Percentiles rank a stretch among this genome's conserved stretches.
phyloP scores from a whole-genome alignment of 345 rosid genomes.

The Sisymbrium altissimum region DNA sequence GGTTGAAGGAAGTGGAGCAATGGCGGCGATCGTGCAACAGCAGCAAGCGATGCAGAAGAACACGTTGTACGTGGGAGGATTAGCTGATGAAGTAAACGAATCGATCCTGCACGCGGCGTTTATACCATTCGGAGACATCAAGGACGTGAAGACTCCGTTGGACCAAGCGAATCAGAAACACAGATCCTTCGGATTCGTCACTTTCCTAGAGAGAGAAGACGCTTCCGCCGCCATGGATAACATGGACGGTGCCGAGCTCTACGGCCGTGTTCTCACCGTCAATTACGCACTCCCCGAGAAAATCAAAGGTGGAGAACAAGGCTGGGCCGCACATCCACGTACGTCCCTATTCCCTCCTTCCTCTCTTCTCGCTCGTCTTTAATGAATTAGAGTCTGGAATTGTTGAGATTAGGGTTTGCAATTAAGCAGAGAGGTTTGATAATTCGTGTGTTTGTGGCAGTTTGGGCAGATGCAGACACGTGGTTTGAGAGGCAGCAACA shows the following conservation, averaged over 20 bases:
- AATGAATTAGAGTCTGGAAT: neutral
- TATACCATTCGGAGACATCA: constrained; percentile 96
- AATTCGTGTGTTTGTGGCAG: constrained; percentile 37
- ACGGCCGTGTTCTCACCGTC: constrained; percentile 97
- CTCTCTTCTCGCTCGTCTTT: neutral
- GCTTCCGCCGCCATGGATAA: constrained; percentile 95
- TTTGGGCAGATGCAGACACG: constrained; percentile 99
- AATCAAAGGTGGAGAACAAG: constrained; percentile 98
- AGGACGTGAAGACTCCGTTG: constrained; percentile 93
- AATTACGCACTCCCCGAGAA: constrained; percentile 94
- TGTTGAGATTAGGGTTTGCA: neutral
- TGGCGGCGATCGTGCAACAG: constrained; percentile 37
- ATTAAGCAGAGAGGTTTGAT: neutral
- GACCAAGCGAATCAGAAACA: constrained; percentile 99
- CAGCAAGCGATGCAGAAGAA: constrained; percentile 87
- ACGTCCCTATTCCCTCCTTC: constrained; percentile 25
- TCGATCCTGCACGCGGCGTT: constrained; percentile 88
- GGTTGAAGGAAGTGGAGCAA: constrained; percentile 6
- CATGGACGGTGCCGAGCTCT: constrained; percentile 97
- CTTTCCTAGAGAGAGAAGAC: constrained; percentile 83
- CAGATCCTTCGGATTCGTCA: constrained; percentile 96
- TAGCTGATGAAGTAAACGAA: constrained; percentile 96
- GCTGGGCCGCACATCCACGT: constrained; percentile 99
- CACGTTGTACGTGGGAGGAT: constrained; percentile 91
- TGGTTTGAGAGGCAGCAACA: constrained; percentile 97